phyloP scores from a whole-genome alignment of 2,329 filamentous ascomycete species.

The Phialophora chinensis region DNA sequence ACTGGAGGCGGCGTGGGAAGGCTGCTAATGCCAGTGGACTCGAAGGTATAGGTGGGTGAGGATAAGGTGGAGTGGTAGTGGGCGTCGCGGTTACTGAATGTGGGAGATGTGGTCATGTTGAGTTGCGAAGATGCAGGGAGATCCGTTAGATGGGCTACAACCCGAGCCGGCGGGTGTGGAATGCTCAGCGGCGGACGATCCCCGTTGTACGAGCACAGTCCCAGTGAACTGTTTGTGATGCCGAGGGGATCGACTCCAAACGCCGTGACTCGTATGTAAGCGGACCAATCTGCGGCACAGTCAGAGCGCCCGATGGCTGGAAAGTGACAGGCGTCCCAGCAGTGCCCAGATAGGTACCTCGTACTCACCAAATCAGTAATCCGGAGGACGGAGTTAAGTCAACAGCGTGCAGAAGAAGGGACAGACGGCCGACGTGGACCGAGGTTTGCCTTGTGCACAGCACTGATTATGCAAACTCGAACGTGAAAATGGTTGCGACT shows the following conservation, averaged over 20 bases:
- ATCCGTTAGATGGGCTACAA: conserved; percentile 10
- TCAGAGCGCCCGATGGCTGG: conserved; percentile 19
- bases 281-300: conserved; percentile 21
- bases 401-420: background rate
- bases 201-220: conserved; percentile 1
- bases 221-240: conserved; percentile 1
- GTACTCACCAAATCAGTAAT: conserved; percentile 16
- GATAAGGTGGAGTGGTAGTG: conserved; percentile 37
- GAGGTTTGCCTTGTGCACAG: conserved; percentile 8
- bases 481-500: background rate
- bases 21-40: conserved; percentile 32
- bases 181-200: conserved; percentile 3
- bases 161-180: conserved; percentile 22
- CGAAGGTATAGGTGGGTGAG: conserved; percentile 36
- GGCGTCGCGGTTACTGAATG: conserved; percentile 20
- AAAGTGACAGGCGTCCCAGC: background rate
- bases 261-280: conserved; percentile 4
- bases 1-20: conserved; percentile 36
- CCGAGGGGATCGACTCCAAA: conserved; percentile 1
- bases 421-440: conserved; percentile 5
- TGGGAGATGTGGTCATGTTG: conserved; percentile 20
- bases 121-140: background rate
- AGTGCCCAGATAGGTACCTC: background rate
- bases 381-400: conserved; percentile 17
- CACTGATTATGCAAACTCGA: conserved; percentile 11